Percentiles rank a stretch among this genome's conserved stretches.
These are phyloP conservation scores for Talaromyces sp. DNA, from an alignment of 2,329 filamentous ascomycete genomes.

Conservation along the genomic window DNA sequence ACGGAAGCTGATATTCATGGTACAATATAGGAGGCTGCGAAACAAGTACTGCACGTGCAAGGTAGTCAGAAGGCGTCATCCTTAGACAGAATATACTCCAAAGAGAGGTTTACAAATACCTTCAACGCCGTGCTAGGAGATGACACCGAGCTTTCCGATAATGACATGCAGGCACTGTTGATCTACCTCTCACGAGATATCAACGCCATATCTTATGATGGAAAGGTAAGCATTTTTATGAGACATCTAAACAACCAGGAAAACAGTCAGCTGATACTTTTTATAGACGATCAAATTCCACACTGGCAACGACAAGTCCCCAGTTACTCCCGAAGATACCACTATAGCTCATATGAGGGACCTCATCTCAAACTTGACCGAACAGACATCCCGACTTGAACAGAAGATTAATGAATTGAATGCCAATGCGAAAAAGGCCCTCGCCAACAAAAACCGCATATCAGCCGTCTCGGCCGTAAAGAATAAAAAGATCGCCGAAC, in stretches of 20 bases:
- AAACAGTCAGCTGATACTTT: conserved; percentile 24
- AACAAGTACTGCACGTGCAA: conserved; percentile 52
- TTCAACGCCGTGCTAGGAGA: conserved; percentile 56
- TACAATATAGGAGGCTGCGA: conserved; percentile 50
- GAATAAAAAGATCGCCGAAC: conserved; percentile 78
- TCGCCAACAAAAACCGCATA: conserved; percentile 69
- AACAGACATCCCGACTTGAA: conserved; percentile 65
- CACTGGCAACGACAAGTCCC: conserved; percentile 47
- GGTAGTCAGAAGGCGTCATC: conserved; percentile 47
- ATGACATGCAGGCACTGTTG: conserved; percentile 69
- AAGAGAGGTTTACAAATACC: conserved; percentile 60
- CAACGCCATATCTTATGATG: conserved; percentile 49
- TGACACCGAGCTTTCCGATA: conserved; percentile 54
- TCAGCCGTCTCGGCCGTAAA: conserved; percentile 75
- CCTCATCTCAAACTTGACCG: conserved; percentile 66
- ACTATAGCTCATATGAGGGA: conserved; percentile 78
- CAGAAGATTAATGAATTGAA: conserved; percentile 52
- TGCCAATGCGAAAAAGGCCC: conserved; percentile 64
- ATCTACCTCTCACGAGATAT: conserved; percentile 69
- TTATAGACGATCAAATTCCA: conserved; percentile 74
- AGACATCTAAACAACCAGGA: not conserved
- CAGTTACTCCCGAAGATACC: conserved; percentile 73
- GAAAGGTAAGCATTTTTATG: conserved; percentile 36
- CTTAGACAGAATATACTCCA: conserved; percentile 68
- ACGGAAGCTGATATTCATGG: not conserved